Evolutionary conservation across 306 rosid genomes (phyloP), one percentile per base, ranked within the genome.

Genomic region (Sphenostylis stenocarpa): DNA sequence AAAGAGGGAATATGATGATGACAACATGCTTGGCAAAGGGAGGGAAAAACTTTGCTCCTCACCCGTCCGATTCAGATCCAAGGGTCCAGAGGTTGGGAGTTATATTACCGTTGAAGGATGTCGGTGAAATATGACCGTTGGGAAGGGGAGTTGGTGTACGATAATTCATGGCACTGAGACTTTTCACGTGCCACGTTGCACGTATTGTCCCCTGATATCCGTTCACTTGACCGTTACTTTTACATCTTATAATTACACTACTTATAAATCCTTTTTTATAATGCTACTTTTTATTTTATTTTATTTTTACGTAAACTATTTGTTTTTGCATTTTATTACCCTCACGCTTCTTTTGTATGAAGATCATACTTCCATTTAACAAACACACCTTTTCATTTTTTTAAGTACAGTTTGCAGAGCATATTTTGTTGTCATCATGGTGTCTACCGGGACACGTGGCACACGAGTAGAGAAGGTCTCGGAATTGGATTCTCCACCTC

Each of bases 61-160:
- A 20, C 15, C 88, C 90, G 76, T 81, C 24, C 1, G 95, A 91
- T 92, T 15, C 14, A n/a, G 77, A 95, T 95, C 98, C 0, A 61
- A 90, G 84, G 97, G 93, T 38, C 36, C 34, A 67, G 9, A 88
- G 15, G 0, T 10, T 49, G 23, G 19, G 20, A 21, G 4, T 15
- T 62, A 83, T 73, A 66, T 84, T 88, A 88, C 96, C 96, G 96
- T 90, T 90, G 88, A 17, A 53, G 29, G 15, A 56, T 90, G 90
- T 86, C 89, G 90, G 91, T 79, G 82, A 87, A 82, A 88, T 86
- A 83, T 90, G 89, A 90, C 98, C 98, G 98, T 95, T 95, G 87
- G 31, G 26, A 24, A 21, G 11, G 80, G 70, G n/a, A 41, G 39
- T 75, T 66, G 76, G 68, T 80, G 93, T 87, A 90, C 88, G 93